Base-by-base conservation (phyloP, 2,329 filamentous ascomycete species). In the Penicillium hesseltinei region DNA sequence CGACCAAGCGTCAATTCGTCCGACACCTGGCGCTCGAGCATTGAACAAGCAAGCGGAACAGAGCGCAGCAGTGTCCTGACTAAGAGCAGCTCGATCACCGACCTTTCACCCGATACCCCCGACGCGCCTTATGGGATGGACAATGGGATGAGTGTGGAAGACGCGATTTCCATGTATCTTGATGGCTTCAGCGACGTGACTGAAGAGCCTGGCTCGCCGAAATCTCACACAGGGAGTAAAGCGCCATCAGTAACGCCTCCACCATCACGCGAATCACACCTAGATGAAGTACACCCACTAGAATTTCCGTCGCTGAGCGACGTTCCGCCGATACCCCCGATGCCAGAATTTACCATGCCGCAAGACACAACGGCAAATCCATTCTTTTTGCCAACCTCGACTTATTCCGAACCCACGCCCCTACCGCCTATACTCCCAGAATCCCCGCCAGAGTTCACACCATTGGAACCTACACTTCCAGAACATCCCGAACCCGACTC, bases 61-160 rank as follows among this genome's bases (percentile, higher is more conserved):
- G 90, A 93, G 69, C 83, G 90, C 60, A 95, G 90, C 72, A 96
- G 92, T 69, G 81, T 94, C 49, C 73, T 88, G 62, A 94, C 91
- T 4, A 91, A 90, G 65, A 85, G 86, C 59, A 95, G 89, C 77
- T 92, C 89, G 2, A 81, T 87, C 52, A 88, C 81, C 77, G 76
- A 94, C 80, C 60, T 76, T 36, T 77, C 75, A 13, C 75, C 75
- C 4, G 73, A 82, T 81, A 73, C 91, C 54, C 88, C 90, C 74
- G 86, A 83, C 69, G 86, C 87, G 78, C 89, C 88, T 66, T 78
- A 76, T 54, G 82, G 82, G 5, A 69, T 74, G 61, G 78, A 81
- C 43, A 77, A 72, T 17, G 77, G 79, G 15, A 80, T 84, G 77
- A 84, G 81, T 59, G 82, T 85, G 4, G 83, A 86, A 60, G 84